Base-by-base conservation (phyloP, 805 yeast species). In the Teunomyces aglyptinius region DNA sequence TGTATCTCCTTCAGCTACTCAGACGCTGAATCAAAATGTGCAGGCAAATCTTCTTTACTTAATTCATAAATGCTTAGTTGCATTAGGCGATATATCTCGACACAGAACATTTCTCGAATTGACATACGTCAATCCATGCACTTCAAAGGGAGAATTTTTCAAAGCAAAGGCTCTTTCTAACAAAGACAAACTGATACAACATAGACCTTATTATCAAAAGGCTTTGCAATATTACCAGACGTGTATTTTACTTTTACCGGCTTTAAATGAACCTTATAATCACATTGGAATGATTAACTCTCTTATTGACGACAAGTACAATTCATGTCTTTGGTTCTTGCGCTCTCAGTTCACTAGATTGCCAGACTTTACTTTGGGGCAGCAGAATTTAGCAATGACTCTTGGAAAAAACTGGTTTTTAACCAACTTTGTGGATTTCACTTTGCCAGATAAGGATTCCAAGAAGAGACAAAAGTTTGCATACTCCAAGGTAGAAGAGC, bases 201-300 rank as follows among this genome's bases (percentile, higher is more conserved):
- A 71, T 45, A 50, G 53, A 27, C 65, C 65, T 6, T 46, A 32
- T 26, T 71, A 60, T 45, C 46, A 51, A 3, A 59, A 54, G 40
- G 54, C 75, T 2, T 48, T 69, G 26, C 55, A 52, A 27, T 65
- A 57, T 50, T 81, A 82, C 54, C 72, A 77, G 41, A 61, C 71
- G 38, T 82, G 89, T 15, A 75, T 81, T 27, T 57, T 78, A 22
- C 63, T 85, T 15, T 61, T 84, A 22, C 91, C 92, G 1, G 79
- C 88, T 0, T 70, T 83, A 47, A 86, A 86, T 44, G 90, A 84
- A 55, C 84, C 81, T 24, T 78, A 78, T 53, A 80, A 80, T 52
- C 83, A 80, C 53, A 71, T 80, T 41, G 87, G 84, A 2, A 76
- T 71, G 58, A 67, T 73, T 18, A 52, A 56, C 49, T 71, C 71